Percentiles rank a stretch among this genome's conserved stretches.
Evolutionary conservation across 306 rosid genomes (phyloP).

Genomic region (Trifolium fragiferum): DNA sequence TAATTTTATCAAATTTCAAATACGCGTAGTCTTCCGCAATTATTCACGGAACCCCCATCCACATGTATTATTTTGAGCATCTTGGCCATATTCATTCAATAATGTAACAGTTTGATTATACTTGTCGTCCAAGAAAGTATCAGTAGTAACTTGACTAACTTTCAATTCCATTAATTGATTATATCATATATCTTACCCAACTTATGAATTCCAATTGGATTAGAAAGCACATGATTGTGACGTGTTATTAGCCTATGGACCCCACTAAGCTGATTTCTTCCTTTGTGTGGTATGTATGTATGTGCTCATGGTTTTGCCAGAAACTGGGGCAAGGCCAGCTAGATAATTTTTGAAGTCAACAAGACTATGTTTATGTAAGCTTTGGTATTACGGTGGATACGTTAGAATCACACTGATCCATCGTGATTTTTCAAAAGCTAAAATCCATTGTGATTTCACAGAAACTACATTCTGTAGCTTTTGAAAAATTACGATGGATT

Average conservation of each 20-base stretch:
- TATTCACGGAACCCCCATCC: conserved; percentile 22
- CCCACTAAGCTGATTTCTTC: conserved; percentile 28
- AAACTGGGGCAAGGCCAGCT: conserved; percentile 27
- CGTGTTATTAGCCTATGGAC: conserved; percentile 12
- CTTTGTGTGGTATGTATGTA: background rate
- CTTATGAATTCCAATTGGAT: conserved; percentile 16
- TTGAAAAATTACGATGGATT: no score
- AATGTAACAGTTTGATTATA: background rate
- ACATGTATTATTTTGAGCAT: conserved; percentile 22
- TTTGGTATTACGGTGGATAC: no score
- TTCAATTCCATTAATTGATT: conserved; percentile 13
- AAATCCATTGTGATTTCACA: no score
- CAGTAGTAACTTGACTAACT: background rate
- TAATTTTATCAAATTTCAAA: conserved; percentile 22
- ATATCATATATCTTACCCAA: background rate
- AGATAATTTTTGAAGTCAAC: conserved; percentile 37
- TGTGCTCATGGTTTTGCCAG: conserved; percentile 8
- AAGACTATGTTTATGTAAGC: background rate
- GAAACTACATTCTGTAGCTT: no score
- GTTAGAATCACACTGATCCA: no score
- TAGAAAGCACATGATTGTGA: conserved; percentile 36
- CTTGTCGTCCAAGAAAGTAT: conserved; percentile 12
- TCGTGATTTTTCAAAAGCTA: no score
- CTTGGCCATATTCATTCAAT: conserved; percentile 18
- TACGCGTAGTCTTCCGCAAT: conserved; percentile 37